phyloP scores from a whole-genome alignment of 768 basidiomycete species.

The Panus rudis region DNA sequence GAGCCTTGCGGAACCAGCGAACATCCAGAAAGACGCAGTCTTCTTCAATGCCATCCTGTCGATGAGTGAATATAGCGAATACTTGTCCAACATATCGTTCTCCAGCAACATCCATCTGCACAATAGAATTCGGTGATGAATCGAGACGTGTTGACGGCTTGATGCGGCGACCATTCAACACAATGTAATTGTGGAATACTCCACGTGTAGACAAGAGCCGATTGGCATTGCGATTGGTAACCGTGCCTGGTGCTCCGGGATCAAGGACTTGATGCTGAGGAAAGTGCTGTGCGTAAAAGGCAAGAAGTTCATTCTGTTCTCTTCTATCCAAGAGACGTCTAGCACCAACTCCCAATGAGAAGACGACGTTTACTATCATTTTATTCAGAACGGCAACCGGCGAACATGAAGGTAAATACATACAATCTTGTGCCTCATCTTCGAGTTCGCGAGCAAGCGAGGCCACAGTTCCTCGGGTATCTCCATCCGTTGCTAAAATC shows the following conservation, averaged over 20 bases:
- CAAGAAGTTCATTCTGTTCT: neutral
- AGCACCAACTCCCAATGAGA: neutral
- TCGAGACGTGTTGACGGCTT: neutral
- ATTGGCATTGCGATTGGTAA: neutral
- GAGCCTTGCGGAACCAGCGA: constrained; percentile 1
- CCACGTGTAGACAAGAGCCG: neutral
- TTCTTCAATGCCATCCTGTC: neutral
- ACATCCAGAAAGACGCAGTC: neutral
- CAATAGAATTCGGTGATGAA: constrained; percentile 1
- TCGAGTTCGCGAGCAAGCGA: neutral
- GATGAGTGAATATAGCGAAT: neutral
- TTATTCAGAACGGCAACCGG: too few species aligned
- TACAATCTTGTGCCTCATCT: neutral
- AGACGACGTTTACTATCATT: neutral
- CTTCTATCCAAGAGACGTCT: neutral
- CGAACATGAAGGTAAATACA: too few species aligned
- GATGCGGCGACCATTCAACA: neutral
- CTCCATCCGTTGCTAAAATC: neutral
- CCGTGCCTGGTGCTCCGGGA: neutral
- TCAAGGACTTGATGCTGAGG: neutral
- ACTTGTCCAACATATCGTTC: constrained; percentile 5
- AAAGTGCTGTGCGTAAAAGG: neutral
- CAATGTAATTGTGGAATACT: constrained; percentile 1
- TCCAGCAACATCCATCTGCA: neutral
- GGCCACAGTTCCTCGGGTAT: constrained; percentile 2